phyloP scores from a whole-genome alignment of 306 rosid species.

The Castanea crenata region DNA sequence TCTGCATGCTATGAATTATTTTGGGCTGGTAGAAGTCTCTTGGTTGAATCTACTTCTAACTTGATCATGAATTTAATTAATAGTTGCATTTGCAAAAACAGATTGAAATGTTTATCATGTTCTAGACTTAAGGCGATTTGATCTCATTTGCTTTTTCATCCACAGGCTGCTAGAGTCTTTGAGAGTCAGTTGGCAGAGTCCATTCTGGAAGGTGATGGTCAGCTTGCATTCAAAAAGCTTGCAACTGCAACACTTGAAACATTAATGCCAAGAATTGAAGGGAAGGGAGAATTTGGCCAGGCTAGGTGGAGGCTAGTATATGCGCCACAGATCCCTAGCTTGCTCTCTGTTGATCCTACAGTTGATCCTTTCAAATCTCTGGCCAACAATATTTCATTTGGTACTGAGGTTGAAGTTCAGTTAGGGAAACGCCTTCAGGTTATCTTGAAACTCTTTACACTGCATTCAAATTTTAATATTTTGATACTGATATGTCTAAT shows the following conservation, averaged over 20 bases:
- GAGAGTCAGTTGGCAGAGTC: constrained; percentile 80
- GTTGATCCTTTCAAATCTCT: constrained; percentile 75
- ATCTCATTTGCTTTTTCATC: constrained; percentile 15
- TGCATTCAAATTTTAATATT: not conserved
- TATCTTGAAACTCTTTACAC: constrained; percentile 17
- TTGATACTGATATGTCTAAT: not conserved
- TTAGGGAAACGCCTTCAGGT: constrained; percentile 96
- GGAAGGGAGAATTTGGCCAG: constrained; percentile 85
- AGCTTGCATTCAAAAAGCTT: constrained; percentile 72
- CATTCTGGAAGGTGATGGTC: constrained; percentile 63
- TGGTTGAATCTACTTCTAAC: not conserved
- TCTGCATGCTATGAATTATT: not conserved
- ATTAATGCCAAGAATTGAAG: constrained; percentile 94
- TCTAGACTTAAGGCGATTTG: constrained; percentile 6
- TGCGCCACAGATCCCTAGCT: constrained; percentile 84
- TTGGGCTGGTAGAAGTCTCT: not conserved
- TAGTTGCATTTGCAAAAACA: constrained; percentile 10
- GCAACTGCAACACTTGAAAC: constrained; percentile 85
- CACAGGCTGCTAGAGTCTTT: constrained; percentile 76
- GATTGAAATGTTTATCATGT: not conserved
- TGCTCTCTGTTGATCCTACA: constrained; percentile 51
- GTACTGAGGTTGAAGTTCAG: constrained; percentile 90
- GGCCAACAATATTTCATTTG: constrained; percentile 76
- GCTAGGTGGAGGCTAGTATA: constrained; percentile 84
- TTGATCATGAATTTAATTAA: not conserved